These are phyloP conservation scores for Leishmania lainsoni DNA, from an alignment of 208 protist species.

Conservation along the genomic window DNA sequence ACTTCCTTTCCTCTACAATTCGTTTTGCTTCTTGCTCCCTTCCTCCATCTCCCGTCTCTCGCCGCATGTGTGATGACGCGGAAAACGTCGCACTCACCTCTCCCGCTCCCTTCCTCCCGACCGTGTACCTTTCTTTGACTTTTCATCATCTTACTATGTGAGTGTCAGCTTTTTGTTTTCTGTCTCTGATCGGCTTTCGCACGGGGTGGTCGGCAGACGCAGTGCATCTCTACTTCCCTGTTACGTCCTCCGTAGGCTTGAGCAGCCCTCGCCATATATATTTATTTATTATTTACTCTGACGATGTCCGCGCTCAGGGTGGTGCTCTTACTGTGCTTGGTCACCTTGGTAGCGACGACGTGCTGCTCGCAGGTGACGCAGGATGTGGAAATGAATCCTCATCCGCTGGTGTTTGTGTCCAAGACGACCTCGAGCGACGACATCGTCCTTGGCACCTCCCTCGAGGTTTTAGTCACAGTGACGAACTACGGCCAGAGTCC, in stretches of 20 bases:
- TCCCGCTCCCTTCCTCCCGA: not conserved
- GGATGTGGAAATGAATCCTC: conserved; percentile 34
- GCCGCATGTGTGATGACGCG: not conserved
- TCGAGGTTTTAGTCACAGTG: conserved; percentile 80
- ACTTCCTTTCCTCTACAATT: not conserved
- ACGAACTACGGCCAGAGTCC: conserved; percentile 82
- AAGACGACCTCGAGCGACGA: conserved; percentile 77
- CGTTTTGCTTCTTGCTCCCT: not conserved
- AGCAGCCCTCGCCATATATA: not conserved
- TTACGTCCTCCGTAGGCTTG: not conserved
- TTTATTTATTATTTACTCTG: not conserved
- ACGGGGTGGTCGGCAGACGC: not conserved
- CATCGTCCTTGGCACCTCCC: conserved; percentile 67
- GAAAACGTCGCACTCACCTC: not conserved
- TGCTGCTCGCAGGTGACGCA: conserved; percentile 24
- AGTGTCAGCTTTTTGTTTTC: too few species aligned
- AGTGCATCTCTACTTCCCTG: not conserved
- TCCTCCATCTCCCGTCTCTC: not conserved
- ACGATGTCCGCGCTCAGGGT: conserved; percentile 22
- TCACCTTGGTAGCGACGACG: conserved; percentile 27
- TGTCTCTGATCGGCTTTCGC: not conserved
- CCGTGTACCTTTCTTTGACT: not conserved
- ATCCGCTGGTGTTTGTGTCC: conserved; percentile 79
- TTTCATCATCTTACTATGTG: not conserved
- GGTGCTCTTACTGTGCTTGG: conserved; percentile 27